These are phyloP conservation scores for Parathielavia appendiculata DNA, from an alignment of 495 filamentous ascomycete species.

Conservation along the genomic window DNA sequence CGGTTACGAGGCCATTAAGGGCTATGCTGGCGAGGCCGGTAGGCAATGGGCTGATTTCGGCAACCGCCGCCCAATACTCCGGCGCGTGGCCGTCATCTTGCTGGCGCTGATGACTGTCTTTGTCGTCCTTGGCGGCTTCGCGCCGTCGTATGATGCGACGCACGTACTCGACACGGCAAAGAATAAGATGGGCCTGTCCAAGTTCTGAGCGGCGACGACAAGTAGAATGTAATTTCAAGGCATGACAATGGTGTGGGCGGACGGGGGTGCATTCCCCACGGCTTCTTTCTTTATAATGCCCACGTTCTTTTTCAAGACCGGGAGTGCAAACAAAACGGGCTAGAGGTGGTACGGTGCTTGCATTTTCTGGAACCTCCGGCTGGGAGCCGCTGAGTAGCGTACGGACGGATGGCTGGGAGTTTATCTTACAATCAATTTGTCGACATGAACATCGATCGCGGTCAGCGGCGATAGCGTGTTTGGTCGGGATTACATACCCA, in stretches of 20 bases:
- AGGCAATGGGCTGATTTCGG: conserved; percentile 87
- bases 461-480: no score
- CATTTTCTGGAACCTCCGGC: no score
- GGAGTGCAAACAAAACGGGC: background rate
- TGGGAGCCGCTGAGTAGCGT: no score
- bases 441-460: no score
- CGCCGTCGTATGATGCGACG: conserved; percentile 45
- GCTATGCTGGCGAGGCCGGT: conserved; percentile 61
- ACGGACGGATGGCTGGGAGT: background rate
- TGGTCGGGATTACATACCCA: no score
- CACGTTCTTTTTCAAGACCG: background rate
- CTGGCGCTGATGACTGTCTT: conserved; percentile 54
- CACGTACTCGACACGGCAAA: conserved; percentile 43
- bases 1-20: conserved; percentile 76
- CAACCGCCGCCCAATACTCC: conserved; percentile 61
- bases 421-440: no score
- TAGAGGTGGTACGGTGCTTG: no score
- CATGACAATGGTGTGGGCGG: background rate
- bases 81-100: conserved; percentile 68
- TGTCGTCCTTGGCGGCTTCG: conserved; percentile 58
- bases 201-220: conserved; percentile 19
- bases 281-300: no score
- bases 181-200: conserved; percentile 42
- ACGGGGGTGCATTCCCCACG: no score
- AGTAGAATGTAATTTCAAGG: background rate